Base-by-base conservation (phyloP, 306 rosid species). In the Amphicarpaea edgeworthii region DNA sequence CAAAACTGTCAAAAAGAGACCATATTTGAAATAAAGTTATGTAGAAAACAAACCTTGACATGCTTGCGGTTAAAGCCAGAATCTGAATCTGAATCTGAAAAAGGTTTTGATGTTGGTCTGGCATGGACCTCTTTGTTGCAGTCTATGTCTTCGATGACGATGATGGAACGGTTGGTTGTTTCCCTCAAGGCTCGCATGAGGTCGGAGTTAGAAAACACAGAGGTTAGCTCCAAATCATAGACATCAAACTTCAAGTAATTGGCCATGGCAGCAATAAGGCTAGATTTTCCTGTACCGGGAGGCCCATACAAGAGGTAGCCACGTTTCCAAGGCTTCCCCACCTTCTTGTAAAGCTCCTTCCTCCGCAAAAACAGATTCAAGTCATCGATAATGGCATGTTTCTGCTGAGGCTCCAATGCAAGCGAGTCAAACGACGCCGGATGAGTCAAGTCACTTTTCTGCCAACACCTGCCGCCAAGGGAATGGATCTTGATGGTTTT, bases 271-370 rank as follows among this genome's bases (percentile, higher is more conserved):
- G 80, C 88, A 30, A 85, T 53, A 15, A 85, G 79, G 45, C 84
- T 85, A 1, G 88, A 81, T 71, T 85, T 85, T 23, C 88, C 86
- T 0, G 86, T 85, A 6, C 88, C 86, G 0, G 88, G 88, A 30
- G 86, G 86, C 0, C 88, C 86, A 58, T 75, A 85, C 64, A 85
- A 37, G 0, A 85, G 38, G 26, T 85, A 85, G 0, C 88, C 86
- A 26, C 86, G 84, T 54, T 85, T 85, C 88, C 88, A 85, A 1
- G 86, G 82, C 62, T 85, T 85, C 1, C 84, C 88, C 3, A 85
- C 82, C 60, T 28, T 85, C 68, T 77, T 76, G 28, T 85, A 85
- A 3, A 85, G 40, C 14, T 78, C 78, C 51, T 82, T 85, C 67
- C 88, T 59, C 59, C 68, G 76, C 75, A 85, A 7, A 62, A 85